Evolutionary conservation across 148 eudicot genomes (phyloP), one percentile per base, ranked within the genome.

Genomic region (Selenicereus undatus): DNA sequence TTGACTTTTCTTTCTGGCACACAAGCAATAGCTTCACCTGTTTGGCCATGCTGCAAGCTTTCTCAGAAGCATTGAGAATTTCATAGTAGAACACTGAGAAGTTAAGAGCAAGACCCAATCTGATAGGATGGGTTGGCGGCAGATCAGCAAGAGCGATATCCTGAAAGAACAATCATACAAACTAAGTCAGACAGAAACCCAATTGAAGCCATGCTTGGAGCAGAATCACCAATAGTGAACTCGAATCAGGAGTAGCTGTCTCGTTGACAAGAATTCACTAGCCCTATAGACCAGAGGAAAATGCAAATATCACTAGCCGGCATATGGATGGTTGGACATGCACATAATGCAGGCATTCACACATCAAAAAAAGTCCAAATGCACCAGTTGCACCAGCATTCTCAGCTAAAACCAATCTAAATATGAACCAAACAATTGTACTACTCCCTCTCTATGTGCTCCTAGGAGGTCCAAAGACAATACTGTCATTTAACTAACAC

Each of bases 51-150:
- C 83, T 83, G 51, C 90, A 88, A 72, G 90, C 90, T 79, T 85
- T 83, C 73, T 88, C 90, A 83, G 90, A 72, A 69, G 88, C 83
- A 79, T 85, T 88, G 64, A 88, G 79, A 76, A 88, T 88, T 84
- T 88, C 90, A 81, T 88, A 88, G 84, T 88, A 88, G 84, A 88
- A 88, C 79, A 88, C 90, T 0, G 90, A 88, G 87, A 88, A 88
- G 81, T 88, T 88, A 79, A 88, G 90, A 52, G 90, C 90, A 81
- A 88, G 88, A 75, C 90, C 90, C 87, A 88, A 83, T 71, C 90
- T 83, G 39, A 88, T 88, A 11, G 90, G 90, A 74, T 88, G 90
- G 1, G 90, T 88, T 35, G 90, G 82, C 9, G 88, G 82, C 78
- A 88, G 72, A 52, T 88, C 86, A 3, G 81, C 70, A 72, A 81